A percentile compares a stretch with the other conserved stretches of the same genome.
phyloP scores from a whole-genome alignment of 2,329 filamentous ascomycete species.

The Calonectria honghensis region DNA sequence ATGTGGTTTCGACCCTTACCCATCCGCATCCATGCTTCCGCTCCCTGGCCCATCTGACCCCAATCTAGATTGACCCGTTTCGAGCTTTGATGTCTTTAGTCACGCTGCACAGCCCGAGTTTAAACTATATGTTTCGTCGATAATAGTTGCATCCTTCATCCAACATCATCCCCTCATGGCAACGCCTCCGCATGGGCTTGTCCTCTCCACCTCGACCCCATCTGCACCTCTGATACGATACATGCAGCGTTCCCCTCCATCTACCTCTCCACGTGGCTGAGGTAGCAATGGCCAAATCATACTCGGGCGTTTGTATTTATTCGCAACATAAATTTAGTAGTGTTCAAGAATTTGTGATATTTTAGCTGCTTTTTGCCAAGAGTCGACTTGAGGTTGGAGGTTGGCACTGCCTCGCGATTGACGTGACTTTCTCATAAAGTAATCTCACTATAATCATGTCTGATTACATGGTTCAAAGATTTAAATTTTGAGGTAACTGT shows the following conservation, averaged over 20 bases:
- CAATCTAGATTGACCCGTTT: conserved; percentile 2
- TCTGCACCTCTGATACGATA: conserved; percentile 5
- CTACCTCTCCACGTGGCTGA: neutral
- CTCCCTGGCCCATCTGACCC: conserved; percentile 6
- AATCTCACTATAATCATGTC: neutral
- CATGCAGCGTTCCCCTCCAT: neutral
- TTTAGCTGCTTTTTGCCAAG: neutral
- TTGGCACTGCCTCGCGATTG: neutral
- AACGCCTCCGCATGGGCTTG: neutral
- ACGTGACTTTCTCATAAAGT: neutral
- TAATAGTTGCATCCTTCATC: neutral
- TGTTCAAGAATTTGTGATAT: neutral
- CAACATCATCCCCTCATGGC: neutral
- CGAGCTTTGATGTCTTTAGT: neutral
- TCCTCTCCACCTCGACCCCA: conserved; percentile 1
- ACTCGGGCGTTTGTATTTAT: neutral
- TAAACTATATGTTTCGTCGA: neutral
- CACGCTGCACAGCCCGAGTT: neutral
- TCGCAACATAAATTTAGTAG: neutral
- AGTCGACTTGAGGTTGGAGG: neutral
- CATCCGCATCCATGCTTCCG: neutral
- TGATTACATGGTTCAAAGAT: neutral
- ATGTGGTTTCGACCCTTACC: conserved; percentile 7
- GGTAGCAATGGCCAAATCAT: too few species aligned
- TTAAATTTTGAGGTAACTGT: neutral